Base-by-base conservation (phyloP, 345 rosid species). In the Salix viminalis region DNA sequence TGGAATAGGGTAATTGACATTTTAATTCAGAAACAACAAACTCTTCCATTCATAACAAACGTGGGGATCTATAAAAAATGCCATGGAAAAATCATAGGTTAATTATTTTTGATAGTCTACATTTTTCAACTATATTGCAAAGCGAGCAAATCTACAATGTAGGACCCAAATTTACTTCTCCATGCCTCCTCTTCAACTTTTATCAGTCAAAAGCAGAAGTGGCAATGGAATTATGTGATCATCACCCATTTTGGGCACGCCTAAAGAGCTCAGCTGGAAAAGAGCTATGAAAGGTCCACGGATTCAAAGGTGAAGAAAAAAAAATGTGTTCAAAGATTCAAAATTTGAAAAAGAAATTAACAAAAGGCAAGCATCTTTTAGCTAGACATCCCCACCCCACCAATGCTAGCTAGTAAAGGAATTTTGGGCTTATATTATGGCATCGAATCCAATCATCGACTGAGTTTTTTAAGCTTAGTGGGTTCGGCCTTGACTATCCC, bases 381-480 rank as follows among this genome's bases (percentile, higher is more conserved):
- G 83, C 74, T 76, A 19, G 26, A 76, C 76, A 76, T 60, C 73
- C 81, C 75, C 72, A 72, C 76, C 79, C 64, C 54, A 23, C 65
- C 50, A 1, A 9, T 26, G 34, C 64, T 32, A 75, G 77, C 48
- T 67, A 82, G 69, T 65, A 73, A 71, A 65, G 61, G 70, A 74
- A 75, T 26, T 65, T 76, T 26, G 28, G 14, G 10, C 46, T 28
- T 77, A 32, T 73, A 83, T 80, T 75, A 78, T 80, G 80, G 82
- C 79, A 86, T 80, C 84, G 84, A 83, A 86, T 84, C 76, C 70
- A 72, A 81, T 80, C 83, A 79, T 71, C 75, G 36, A 23, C 56
- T n/a, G 24, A 73, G 39, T 28, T 75, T 62, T 82, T 79, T 74
- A 64, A 50, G 70, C 26, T 52, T 73, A 74, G 86, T 83, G 76